Evolutionary conservation across 2,329 filamentous ascomycete species (phyloP), one percentile per base, ranked within the genome.

Genomic region (Cryphonectria parasitica): DNA sequence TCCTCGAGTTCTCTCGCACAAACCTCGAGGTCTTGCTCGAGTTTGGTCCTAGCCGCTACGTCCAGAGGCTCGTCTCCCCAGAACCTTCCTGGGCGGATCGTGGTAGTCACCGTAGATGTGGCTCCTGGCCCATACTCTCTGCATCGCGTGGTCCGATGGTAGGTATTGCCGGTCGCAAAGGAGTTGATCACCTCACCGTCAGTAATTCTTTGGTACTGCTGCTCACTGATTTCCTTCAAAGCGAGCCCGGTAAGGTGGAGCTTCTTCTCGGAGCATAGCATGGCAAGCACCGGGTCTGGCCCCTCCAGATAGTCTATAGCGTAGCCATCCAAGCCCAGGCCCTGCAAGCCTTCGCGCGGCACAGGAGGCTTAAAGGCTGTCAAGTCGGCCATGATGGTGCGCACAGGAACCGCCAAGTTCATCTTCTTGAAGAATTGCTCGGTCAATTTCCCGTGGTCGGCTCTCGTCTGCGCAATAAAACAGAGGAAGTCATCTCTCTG

Each of bases 11-110:
- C 80, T 4, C 72, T 76, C 3, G 77, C 74, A 2, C 85, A 72
- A 61, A 88, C 85, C 0, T 75, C 72, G 0, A 91, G 80, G 8
- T 83, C 85, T 22, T 83, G 83, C 71, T 89, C 83, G 22, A 96
- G 78, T 66, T 89, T 86, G 19, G 82, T 80, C 78, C 92, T 93
- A 71, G 87, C 90, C 31, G 87, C 83, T 4, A 82, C 81, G 77
- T 97, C 93, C 8, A 94, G 86, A 3, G 92, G 91, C 72, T 93
- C 90, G 62, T 94, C 89, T 0, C 90, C 94, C 90, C 96, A 98
- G 76, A 87, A 88, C 49, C 78, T 83, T 5, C 93, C 93, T 1
- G 80, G 81, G 22, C 79, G 83, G 19, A 98, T 82, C 68, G 83
- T 83, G 49, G 84, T 87, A 19, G 92, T 90, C 31, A 86, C 84